Conservation (phyloP, 192 early-diverging fungal genomes). For the Gonapodya sp. region DNA sequence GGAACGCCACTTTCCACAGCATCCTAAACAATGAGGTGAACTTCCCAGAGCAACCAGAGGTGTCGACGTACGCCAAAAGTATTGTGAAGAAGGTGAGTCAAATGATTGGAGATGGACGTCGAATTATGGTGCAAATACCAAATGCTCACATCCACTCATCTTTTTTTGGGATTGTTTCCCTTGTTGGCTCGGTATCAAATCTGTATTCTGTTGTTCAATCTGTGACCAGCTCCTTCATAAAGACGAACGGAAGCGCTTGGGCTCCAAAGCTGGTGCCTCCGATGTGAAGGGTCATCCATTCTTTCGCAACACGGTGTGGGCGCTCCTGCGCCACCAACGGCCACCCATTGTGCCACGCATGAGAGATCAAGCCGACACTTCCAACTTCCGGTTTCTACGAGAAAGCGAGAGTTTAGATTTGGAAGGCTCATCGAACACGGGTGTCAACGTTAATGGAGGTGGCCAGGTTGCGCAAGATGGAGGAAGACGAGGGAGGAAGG, state of each 20-base stretch:
- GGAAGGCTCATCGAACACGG: slow-evolving; percentile 20
- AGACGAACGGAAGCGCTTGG: slow-evolving; percentile 80
- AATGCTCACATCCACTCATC: too few relatives aligned
- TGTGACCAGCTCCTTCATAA: slow-evolving; percentile 83
- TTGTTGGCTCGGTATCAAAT: not conserved
- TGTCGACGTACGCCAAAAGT: slow-evolving; percentile 3
- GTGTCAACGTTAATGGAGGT: slow-evolving; percentile 24
- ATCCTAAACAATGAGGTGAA: slow-evolving; percentile 69
- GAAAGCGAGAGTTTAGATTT: slow-evolving; percentile 61
- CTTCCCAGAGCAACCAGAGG: slow-evolving; percentile 46
- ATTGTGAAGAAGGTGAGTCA: not conserved
- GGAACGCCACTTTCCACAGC: slow-evolving; percentile 80
- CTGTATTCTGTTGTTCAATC: slow-evolving; percentile 17
- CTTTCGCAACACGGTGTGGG: slow-evolving; percentile 90
- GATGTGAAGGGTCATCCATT: slow-evolving; percentile 89
- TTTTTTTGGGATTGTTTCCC: not conserved
- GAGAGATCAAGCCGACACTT: slow-evolving; percentile 37
- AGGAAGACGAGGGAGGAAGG: not conserved
- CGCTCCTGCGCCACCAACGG: slow-evolving; percentile 68
- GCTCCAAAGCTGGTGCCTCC: slow-evolving; percentile 76
- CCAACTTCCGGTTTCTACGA: slow-evolving; percentile 56
- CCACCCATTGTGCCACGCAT: slow-evolving; percentile 73
- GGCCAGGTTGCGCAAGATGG: not conserved
- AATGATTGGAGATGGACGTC: not conserved
- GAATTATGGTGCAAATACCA: not conserved